Evolutionary conservation across 257 asterid genomes (phyloP), one percentile per base, ranked within the genome.

Genomic region (Przewalskia tangutica): DNA sequence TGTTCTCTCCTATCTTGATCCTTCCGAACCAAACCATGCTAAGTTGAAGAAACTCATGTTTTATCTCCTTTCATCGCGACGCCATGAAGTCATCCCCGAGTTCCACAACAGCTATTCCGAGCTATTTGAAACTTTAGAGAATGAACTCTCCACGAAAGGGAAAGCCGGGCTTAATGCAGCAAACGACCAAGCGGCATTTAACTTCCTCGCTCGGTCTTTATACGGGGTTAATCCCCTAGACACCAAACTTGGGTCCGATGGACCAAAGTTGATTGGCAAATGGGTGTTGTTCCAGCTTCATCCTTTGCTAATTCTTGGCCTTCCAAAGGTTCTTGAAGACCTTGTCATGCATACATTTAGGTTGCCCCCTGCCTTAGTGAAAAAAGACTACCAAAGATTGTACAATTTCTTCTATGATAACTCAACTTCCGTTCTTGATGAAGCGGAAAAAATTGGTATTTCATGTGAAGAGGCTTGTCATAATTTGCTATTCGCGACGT

Each of bases 391-490:
- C 58, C 90, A 89, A 64, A 55, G 82, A 36, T 55, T 95, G 55
- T 93, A 90, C 86, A 91, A 91, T 3, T 95, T 93, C 89, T 88
- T 95, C 40, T 87, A 86, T 87, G 86, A 88, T 17, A 85, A 82
- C 73, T 90, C 98, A 7, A 8, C 77, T 23, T 32, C 87, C 0
- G 64, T 93, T n/a, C 94, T 92, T 7, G 95, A 93, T 8, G 90
- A 93, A 34, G 98, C 94, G 2, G 95, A 91, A 67, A 87, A 59
- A 62, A 59, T 82, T 1, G 98, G 91, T 10, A 44, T 95, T 32
- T 82, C 92, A 0, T 89, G 93, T 0, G 97, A 93, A 2, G 98
- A 95, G 60, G 97, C 98, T 11, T 90, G 95, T 81, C 98, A 95
- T 27, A 95, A 95, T 42, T 85, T 95, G 10, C 6, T 95, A 0